Base-by-base conservation (phyloP, 1,284 basidiomycete species). In the Leucoagaricus sp. region DNA sequence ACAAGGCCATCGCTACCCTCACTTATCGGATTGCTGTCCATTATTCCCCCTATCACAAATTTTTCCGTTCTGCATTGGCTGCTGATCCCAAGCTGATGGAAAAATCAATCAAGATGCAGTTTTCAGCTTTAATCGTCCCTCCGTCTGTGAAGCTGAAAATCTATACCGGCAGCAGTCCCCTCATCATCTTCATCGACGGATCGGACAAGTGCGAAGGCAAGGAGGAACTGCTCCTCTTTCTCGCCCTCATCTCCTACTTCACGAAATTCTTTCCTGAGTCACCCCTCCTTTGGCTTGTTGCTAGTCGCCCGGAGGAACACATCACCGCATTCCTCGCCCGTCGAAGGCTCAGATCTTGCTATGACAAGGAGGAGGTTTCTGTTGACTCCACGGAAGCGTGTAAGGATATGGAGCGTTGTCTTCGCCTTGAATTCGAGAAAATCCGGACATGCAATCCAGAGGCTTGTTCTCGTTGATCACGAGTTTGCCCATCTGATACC, bases 391-490 rank as follows among this genome's bases (percentile, higher is more conserved):
- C 28, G 1, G 46, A 48, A 33, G 28, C 46, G 4, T 48, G n/a
- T 19, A 26, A 31, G n/a, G 46, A 48, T 10, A 21, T 48, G 28
- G 46, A 48, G n/a, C 17, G 29, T 12, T 48, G n/a, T 21, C 46
- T 48, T 21, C 46, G 29, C 28, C 5, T 1, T 2, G n/a, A 48
- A 33, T 33, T 48, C 15, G 13, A 33, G 13, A 33, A 6, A 17
- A 48, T 48, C 17, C 26, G 29, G 12, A 19, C 7, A 6, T 1
- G 13, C 17, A 31, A 48, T 33, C 28, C n/a, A 7, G 33, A 85
- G 78, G 59, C 74, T 95, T 50, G 80, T 94, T 53, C 78, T 96
- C 28, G 82, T 90, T 26, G 93, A 96, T 66, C 74, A 85, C 61
- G 88, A 93, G 64, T 93, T 81, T 64, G 67, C 67, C 2, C 81